Evolutionary conservation across 2,329 filamentous ascomycete species (phyloP), one percentile per base, ranked within the genome.

Genomic region (Tolypocladium nubicola): DNA sequence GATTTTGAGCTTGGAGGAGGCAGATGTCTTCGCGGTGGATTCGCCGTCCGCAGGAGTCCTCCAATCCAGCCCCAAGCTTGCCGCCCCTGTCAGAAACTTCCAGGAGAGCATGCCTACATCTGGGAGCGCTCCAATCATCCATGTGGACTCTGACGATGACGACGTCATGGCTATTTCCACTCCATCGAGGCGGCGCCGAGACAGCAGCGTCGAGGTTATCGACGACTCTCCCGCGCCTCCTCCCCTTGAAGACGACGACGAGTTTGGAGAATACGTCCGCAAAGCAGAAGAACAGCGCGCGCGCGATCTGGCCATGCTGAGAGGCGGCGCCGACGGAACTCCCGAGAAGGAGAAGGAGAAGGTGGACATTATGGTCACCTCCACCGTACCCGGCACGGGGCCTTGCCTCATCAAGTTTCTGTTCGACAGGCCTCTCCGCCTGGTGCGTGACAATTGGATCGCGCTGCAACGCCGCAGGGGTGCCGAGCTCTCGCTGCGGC

Each of bases 361-460:
- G 7, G 65, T 70, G n/a, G 60, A 68, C 3, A 67, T 76, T 37
- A 61, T 69, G 58, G 64, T 97, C 61, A 81, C 78, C 0, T 89
- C 91, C 0, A 71, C 76, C 3, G 79, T 97, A 7, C 76, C 80
- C 1, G 76, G 78, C 50, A 82, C 87, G 0, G 79, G 74, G 30
- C 72, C 82, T 26, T 68, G 55, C 10, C 67, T 90, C 37, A 75
- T 89, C 55, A 84, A 80, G 54, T 82, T 88, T 43, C 84, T 83
- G 63, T 77, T 89, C 59, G 82, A 81, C 39, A 88, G 89, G 65
- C 76, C 80, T 2, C 75, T 97, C 7, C 80, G 81, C 59, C 75
- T 87, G 57, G 82, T 92, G 7, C 81, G 86, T 47, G 69, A 82
- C 41, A 82, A 81, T 14, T 97, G 90, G 89, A 83, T 87, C 63